Evolutionary conservation across 139 green algal species (phyloP).

Genomic region (Tetraselmis chui): DNA sequence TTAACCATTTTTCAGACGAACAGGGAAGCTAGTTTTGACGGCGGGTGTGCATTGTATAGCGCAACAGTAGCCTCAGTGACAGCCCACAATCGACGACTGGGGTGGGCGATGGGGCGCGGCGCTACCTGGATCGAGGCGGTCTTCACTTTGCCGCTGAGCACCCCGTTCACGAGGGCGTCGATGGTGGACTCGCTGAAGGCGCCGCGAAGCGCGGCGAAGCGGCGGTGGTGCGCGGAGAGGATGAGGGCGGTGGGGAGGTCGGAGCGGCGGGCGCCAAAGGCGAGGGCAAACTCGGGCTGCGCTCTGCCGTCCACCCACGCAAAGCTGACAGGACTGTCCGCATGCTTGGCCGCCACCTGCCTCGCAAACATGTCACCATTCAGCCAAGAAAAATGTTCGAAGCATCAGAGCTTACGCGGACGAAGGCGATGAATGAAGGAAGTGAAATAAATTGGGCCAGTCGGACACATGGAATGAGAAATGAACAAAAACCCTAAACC

Average conservation of each 20-base stretch:
- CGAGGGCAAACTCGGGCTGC: background rate
- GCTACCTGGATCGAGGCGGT: constrained; percentile 1
- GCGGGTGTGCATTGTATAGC: too few species aligned
- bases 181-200: background rate
- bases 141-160: constrained; percentile 7
- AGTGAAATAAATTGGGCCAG: too few species aligned
- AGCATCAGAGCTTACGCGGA: too few species aligned
- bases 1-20: too few species aligned
- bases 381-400: too few species aligned
- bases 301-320: background rate
- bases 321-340: background rate
- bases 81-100: too few species aligned
- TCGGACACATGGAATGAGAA: too few species aligned
- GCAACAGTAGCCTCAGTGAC: too few species aligned
- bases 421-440: too few species aligned
- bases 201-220: constrained; percentile 1
- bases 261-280: background rate
- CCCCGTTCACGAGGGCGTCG: background rate
- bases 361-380: too few species aligned
- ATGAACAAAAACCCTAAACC: too few species aligned
- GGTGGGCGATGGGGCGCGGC: background rate
- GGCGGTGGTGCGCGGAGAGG: background rate
- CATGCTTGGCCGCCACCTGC: background rate
- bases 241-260: constrained; percentile 1
- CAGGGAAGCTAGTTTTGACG: too few species aligned